These are phyloP conservation scores for Houttuynia cordata DNA, from an alignment of 164 flowering plant genomes.

Conservation along the genomic window DNA sequence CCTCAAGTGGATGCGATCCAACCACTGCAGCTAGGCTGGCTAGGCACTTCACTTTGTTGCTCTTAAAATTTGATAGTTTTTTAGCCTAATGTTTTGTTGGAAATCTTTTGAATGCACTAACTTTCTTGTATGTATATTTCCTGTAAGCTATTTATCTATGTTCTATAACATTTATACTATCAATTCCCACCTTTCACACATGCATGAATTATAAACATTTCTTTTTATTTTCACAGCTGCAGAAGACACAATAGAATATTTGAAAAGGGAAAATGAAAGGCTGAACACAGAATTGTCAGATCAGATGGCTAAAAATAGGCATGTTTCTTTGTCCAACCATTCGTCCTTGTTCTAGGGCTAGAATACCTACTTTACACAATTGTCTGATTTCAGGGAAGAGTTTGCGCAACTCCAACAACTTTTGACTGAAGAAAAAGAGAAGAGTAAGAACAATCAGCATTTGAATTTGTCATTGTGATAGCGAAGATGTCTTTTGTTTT, in stretches of 20 bases:
- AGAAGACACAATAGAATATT: slow-evolving; percentile 46
- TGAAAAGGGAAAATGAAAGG: slow-evolving; percentile 44
- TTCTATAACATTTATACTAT: no score
- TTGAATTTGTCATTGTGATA: no score
- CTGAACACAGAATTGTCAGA: slow-evolving; percentile 26
- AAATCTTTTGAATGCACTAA: no score
- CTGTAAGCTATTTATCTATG: no score
- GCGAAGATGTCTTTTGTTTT: no score
- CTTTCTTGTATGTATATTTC: no score
- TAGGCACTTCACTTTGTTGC: no score
- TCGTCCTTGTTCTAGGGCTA: neutral
- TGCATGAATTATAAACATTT: neutral
- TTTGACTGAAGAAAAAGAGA: slow-evolving; percentile 41
- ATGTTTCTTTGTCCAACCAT: slow-evolving; percentile 5
- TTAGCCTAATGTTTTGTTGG: no score
- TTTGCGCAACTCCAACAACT: slow-evolving; percentile 30
- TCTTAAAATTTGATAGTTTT: no score
- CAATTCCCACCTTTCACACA: neutral
- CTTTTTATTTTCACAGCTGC: slow-evolving; percentile 36
- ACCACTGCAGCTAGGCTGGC: no score
- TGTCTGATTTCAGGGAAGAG: slow-evolving; percentile 30
- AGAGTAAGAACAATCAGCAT: slow-evolving; percentile 32
- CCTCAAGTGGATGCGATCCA: no score
- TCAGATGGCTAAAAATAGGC: slow-evolving; percentile 58
- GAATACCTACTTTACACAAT: neutral